phyloP scores from a whole-genome alignment of 192 early-diverging fungal species.

The Rhizophagus sp. region DNA sequence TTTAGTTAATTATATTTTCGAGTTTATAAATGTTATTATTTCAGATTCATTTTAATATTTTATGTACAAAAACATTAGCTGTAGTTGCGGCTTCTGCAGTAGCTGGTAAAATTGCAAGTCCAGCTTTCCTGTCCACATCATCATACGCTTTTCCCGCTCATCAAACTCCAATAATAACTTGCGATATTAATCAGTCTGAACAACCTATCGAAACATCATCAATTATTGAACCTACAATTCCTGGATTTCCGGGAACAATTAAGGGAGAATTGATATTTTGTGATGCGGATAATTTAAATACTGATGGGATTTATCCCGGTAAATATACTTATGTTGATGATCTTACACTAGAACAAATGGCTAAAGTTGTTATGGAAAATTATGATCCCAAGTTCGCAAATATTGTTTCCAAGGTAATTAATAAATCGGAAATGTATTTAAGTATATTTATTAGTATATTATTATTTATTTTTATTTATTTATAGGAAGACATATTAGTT shows the following conservation, averaged over 20 bases:
- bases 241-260: conserved; percentile 76
- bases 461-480: background rate
- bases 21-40: background rate
- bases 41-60: background rate
- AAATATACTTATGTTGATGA: conserved; percentile 99
- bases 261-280: conserved; percentile 87
- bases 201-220: conserved; percentile 31
- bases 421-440: background rate
- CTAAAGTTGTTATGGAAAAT: conserved; percentile 97
- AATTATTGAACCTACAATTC: conserved; percentile 43
- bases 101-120: conserved; percentile 72
- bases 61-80: conserved; percentile 42
- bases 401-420: conserved; percentile 55
- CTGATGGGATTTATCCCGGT: conserved; percentile 98
- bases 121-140: conserved; percentile 16
- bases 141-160: conserved; percentile 20
- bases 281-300: conserved; percentile 95
- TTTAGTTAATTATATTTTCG: background rate
- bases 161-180: conserved; percentile 30
- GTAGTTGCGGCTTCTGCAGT: conserved; percentile 95
- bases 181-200: conserved; percentile 24
- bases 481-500: conserved; percentile 81
- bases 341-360: conserved; percentile 87
- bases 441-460: no score
- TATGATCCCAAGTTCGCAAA: conserved; percentile 89